A percentile compares a stretch with the other conserved stretches of the same genome.
These are phyloP conservation scores for Amylocarpus encephaloides DNA, from an alignment of 2,329 filamentous ascomycete species.

Conservation along the genomic window DNA sequence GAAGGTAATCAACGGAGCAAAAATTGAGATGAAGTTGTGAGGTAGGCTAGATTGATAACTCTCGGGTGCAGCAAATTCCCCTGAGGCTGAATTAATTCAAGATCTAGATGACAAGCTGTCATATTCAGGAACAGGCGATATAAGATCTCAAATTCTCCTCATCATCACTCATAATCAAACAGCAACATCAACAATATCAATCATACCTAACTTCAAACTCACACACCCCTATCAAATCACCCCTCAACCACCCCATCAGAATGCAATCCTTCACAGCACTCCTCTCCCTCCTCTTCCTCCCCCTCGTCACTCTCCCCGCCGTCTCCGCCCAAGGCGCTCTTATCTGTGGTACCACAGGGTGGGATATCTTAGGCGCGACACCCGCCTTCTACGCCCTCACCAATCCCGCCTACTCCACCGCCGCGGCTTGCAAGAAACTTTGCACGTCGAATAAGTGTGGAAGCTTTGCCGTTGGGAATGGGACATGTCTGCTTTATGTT, in stretches of 20 bases:
- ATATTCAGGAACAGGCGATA: no score
- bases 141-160: no score
- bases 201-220: no score
- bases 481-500: neutral
- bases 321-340: neutral
- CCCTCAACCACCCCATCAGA: neutral
- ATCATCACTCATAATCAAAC: no score
- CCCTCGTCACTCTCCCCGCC: neutral
- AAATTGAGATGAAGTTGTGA: no score
- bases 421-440: neutral
- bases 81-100: no score
- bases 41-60: no score
- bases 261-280: neutral
- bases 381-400: slow-evolving; percentile 1
- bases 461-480: slow-evolving; percentile 4
- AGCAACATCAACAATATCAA: no score
- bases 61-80: neutral
- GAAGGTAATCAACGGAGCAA: no score
- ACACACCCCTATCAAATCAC: no score
- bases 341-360: neutral
- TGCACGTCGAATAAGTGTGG: slow-evolving; percentile 1
- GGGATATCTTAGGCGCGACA: neutral
- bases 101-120: no score
- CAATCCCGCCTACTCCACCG: neutral
- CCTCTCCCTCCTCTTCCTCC: neutral